phyloP scores from a whole-genome alignment of 371 early-diverging fungal species.

The Scutellospora calospora region DNA sequence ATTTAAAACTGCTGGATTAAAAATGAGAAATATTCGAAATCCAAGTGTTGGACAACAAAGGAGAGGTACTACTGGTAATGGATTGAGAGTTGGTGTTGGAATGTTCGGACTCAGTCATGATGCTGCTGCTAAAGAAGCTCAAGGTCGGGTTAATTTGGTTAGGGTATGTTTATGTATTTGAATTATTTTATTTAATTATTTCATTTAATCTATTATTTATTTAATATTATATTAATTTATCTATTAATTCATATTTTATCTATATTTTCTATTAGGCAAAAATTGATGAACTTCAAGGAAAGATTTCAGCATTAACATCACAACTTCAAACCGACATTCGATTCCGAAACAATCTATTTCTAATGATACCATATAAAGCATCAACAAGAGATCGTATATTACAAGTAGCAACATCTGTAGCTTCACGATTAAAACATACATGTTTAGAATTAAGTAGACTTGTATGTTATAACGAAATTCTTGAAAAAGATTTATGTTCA shows the following conservation, averaged over 20 bases:
- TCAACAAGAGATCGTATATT: slow-evolving; percentile 68
- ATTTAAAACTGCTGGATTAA: slow-evolving; percentile 63
- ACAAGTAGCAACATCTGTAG: slow-evolving; percentile 62
- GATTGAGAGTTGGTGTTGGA: slow-evolving; percentile 3
- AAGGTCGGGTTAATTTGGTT: slow-evolving; percentile 16
- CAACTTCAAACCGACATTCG: slow-evolving; percentile 61
- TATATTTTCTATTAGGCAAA: too few relatives aligned
- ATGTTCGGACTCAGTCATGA: neutral
- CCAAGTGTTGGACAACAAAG: neutral
- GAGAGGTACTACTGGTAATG: slow-evolving; percentile 67
- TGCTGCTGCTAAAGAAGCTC: slow-evolving; percentile 10
- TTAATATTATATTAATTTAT: too few relatives aligned
- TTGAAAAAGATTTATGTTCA: slow-evolving; percentile 67
- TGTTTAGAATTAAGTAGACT: slow-evolving; percentile 68
- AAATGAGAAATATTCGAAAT: slow-evolving; percentile 24
- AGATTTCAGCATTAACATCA: slow-evolving; percentile 46
- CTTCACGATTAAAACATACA: slow-evolving; percentile 61
- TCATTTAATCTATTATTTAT: too few relatives aligned
- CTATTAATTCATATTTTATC: too few relatives aligned
- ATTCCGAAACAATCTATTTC: slow-evolving; percentile 69
- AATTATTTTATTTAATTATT: too few relatives aligned
- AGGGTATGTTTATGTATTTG: neutral
- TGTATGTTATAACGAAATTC: slow-evolving; percentile 74
- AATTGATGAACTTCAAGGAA: too few relatives aligned
- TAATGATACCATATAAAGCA: slow-evolving; percentile 72